Conservation (phyloP, 139 green algal species). For the Coelastrella sp. region DNA sequence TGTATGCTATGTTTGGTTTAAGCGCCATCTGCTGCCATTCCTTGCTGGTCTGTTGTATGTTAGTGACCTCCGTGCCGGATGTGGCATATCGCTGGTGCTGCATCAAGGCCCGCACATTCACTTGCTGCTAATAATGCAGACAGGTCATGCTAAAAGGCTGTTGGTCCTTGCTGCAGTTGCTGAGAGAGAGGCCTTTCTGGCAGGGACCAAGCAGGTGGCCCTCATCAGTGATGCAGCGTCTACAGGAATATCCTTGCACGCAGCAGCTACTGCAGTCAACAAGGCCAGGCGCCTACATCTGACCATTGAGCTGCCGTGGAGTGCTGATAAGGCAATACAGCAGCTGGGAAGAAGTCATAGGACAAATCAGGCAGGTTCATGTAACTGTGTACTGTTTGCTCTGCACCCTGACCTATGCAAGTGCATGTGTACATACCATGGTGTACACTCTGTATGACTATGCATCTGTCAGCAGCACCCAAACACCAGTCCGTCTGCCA, state of each 20-base stretch:
- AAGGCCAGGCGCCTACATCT: conserved; percentile 82
- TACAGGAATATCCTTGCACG: conserved; percentile 88
- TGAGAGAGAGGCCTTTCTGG: conserved; percentile 86
- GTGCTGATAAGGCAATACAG: conserved; percentile 93
- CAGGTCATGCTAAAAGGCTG: too few relatives aligned
- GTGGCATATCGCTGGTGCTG: too few relatives aligned
- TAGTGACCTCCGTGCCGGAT: too few relatives aligned
- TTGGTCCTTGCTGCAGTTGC: conserved; percentile 52
- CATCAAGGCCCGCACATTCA: too few relatives aligned
- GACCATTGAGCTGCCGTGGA: conserved; percentile 92
- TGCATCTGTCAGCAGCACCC: too few relatives aligned
- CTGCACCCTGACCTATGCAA: background rate
- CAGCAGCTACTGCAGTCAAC: conserved; percentile 54
- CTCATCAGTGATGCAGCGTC: conserved; percentile 92
- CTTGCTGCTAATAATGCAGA: too few relatives aligned
- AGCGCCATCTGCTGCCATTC: too few relatives aligned
- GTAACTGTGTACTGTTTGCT: background rate
- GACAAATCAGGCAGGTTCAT: conserved; percentile 67
- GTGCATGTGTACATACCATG: too few relatives aligned
- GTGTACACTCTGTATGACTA: too few relatives aligned
- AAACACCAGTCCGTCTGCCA: too few relatives aligned
- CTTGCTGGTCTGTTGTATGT: too few relatives aligned
- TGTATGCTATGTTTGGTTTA: too few relatives aligned
- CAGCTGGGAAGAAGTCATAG: conserved; percentile 86
- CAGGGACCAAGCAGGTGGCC: conserved; percentile 88